These are phyloP conservation scores for Rhizomucor pusillus DNA, from an alignment of 371 early-diverging fungal species.

Conservation along the genomic window DNA sequence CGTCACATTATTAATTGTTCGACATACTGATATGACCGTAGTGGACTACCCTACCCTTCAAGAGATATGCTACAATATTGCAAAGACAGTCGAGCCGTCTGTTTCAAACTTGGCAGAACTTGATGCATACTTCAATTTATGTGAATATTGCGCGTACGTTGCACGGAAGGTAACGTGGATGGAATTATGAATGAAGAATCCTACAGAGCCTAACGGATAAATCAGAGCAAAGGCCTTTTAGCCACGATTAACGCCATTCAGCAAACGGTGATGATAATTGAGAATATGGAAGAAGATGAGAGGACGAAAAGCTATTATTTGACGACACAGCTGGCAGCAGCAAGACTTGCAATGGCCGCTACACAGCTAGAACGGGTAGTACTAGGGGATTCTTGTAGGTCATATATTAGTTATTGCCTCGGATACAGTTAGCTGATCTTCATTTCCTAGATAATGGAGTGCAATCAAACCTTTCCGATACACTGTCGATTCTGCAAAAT, in stretches of 20 bases:
- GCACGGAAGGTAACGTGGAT: conserved; percentile 27
- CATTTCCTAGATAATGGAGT: conserved; percentile 8
- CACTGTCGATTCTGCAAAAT: conserved; percentile 17
- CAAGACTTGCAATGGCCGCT: conserved; percentile 28
- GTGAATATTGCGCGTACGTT: conserved; percentile 39
- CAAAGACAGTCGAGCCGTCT: conserved; percentile 11
- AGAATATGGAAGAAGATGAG: not conserved
- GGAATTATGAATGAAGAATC: no score
- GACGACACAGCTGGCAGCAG: conserved; percentile 10
- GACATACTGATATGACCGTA: not conserved
- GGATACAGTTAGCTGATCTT: not conserved
- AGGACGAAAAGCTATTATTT: conserved; percentile 21
- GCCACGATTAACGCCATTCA: conserved; percentile 30
- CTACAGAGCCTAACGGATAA: not conserved
- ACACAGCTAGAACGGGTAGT: conserved; percentile 32
- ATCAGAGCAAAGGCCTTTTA: conserved; percentile 23
- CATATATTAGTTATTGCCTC: not conserved
- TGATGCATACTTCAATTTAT: conserved; percentile 33
- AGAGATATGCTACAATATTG: conserved; percentile 17
- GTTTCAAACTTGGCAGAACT: conserved; percentile 19
- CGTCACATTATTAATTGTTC: no score
- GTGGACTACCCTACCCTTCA: conserved; percentile 25
- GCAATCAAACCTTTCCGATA: conserved; percentile 6
- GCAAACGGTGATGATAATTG: conserved; percentile 13
- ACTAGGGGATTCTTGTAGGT: conserved; percentile 17